Evolutionary conservation across 1,139 yeast genomes (phyloP).

Genomic region (Scheffersomyces cryptocercus): DNA sequence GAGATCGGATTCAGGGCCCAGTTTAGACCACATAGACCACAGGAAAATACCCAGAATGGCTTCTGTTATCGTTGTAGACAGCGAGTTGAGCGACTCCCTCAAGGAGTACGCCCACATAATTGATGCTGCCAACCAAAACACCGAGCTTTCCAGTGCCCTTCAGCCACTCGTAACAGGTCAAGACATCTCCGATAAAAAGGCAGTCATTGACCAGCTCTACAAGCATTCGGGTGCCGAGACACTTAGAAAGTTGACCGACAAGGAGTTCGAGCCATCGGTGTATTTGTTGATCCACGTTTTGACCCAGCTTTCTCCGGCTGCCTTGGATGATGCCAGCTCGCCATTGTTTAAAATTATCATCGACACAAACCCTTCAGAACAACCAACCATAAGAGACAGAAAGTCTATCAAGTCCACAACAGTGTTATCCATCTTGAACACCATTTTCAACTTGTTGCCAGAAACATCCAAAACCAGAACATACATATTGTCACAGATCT

Average conservation of each 20-base stretch:
- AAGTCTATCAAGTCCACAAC: slow-evolving; percentile 46
- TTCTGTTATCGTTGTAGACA: slow-evolving; percentile 50
- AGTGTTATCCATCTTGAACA: slow-evolving; percentile 43
- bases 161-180: slow-evolving; percentile 22
- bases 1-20: too few species aligned
- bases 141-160: slow-evolving; percentile 31
- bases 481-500: slow-evolving; percentile 33
- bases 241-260: slow-evolving; percentile 40
- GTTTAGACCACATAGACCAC: too few species aligned
- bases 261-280: slow-evolving; percentile 49
- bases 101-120: slow-evolving; percentile 42
- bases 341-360: slow-evolving; percentile 32
- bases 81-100: slow-evolving; percentile 44
- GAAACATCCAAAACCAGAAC: slow-evolving; percentile 34
- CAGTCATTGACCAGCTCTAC: slow-evolving; percentile 29
- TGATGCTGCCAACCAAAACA: slow-evolving; percentile 32
- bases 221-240: slow-evolving; percentile 17
- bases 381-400: slow-evolving; percentile 49
- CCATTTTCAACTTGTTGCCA: slow-evolving; percentile 47
- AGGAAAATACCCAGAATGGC: slow-evolving; percentile 26
- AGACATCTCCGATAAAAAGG: slow-evolving; percentile 30
- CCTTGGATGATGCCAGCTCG: slow-evolving; percentile 28
- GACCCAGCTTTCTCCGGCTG: slow-evolving; percentile 29
- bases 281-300: slow-evolving; percentile 43
- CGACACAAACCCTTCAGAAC: slow-evolving; percentile 37